Evolutionary conservation across 306 rosid species (phyloP), one percentile per base, ranked within the genome.

Genomic region (Styphnolobium japonicum): DNA sequence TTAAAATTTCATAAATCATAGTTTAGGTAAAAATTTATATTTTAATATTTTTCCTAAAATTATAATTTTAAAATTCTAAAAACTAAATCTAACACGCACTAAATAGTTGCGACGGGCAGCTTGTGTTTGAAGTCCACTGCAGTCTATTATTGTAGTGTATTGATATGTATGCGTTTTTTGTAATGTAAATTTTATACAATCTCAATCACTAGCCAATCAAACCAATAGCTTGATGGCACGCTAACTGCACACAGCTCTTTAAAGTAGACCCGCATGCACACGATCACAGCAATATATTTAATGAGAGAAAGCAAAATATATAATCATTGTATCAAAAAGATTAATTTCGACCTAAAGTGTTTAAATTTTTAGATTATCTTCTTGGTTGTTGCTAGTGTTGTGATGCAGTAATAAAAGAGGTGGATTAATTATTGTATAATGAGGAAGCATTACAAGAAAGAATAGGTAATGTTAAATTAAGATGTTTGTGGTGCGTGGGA

Each of bases 321-420:
- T 76, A 82, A 91, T 87, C 81, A 85, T 86, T 86, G 78, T 60
- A 49, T 18, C 83, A 48, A 84, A 87, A 87, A 89, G 87, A 87
- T 82, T 75, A 80, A 55, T 86, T 85, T 85, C 82, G 66, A 81
- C 85, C 84, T 12, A 70, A 57, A 77, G 86, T 36, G 75, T 57
- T 57, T 42, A 73, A 88, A 36, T 48, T 81, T 18, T 15, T 40
- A 52, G 45, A 42, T 65, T 67, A 75, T 43, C 71, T 43, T 33
- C 34, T 62, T 45, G 37, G 1, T 31, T 49, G 45, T 70, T 70
- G 61, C 62, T 49, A 29, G 75, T 84, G 62, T 75, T 80, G 68
- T 48, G 78, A 58, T 48, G 58, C 52, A 62, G n/a, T n/a, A n/a
- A n/a, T n/a, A n/a, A n/a, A n/a, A 80, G 60, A 61, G 48, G 63